Evolutionary conservation across 2,329 filamentous ascomycete species (phyloP).

Genomic region (Aspergillus hortae): DNA sequence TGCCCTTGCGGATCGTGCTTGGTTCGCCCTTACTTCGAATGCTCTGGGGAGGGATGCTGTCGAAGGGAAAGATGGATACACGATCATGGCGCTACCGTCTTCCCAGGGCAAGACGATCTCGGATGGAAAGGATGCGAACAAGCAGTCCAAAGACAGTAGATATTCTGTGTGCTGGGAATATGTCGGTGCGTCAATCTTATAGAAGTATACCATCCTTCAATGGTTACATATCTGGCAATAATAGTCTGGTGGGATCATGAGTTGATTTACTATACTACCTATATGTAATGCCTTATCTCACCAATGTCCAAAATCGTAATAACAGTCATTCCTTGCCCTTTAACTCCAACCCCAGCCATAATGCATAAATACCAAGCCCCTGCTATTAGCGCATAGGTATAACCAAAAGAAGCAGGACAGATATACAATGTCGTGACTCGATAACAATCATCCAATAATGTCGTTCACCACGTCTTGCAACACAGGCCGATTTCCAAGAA

Average conservation of each 20-base stretch:
- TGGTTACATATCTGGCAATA: too few relatives aligned
- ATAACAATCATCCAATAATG: background rate
- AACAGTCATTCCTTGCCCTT: background rate
- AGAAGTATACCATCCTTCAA: slow-evolving; percentile 3
- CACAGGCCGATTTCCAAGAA: slow-evolving; percentile 65
- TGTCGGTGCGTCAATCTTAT: slow-evolving; percentile 24
- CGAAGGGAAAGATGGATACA: slow-evolving; percentile 40
- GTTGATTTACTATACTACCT: too few relatives aligned
- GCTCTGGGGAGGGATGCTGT: slow-evolving; percentile 34
- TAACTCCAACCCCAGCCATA: too few relatives aligned
- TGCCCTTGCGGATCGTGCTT: slow-evolving; percentile 13
- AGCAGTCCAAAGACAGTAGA: slow-evolving; percentile 4
- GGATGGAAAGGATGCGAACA: slow-evolving; percentile 1
- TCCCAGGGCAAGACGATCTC: background rate
- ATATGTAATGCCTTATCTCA: too few relatives aligned
- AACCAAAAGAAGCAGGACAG: background rate
- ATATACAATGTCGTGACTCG: background rate
- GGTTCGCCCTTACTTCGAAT: slow-evolving; percentile 34
- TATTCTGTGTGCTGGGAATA: slow-evolving; percentile 39
- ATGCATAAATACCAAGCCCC: background rate
- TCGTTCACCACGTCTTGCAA: slow-evolving; percentile 71
- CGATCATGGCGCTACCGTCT: slow-evolving; percentile 23
- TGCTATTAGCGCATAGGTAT: background rate
- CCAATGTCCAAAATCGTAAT: background rate
- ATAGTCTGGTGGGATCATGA: too few relatives aligned